A percentile compares a stretch with the other conserved stretches of the same genome.
Evolutionary conservation across 176 grass and related monocot genomes (phyloP).

Genomic region (Bonia amplexicaulis): DNA sequence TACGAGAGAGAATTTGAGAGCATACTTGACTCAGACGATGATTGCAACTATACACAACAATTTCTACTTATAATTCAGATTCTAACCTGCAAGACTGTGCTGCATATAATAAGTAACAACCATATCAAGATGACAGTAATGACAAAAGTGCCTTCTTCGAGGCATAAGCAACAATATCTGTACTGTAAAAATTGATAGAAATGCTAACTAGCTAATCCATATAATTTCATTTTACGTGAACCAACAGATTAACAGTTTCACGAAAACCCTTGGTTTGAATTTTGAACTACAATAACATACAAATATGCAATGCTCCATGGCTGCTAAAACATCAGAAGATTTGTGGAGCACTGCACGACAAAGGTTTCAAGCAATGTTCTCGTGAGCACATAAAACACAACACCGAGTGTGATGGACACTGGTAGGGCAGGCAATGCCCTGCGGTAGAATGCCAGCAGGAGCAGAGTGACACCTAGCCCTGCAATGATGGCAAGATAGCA

Average conservation of each 20-base stretch:
- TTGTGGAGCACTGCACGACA: conserved; percentile 65
- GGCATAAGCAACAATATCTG: background rate
- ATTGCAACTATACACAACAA: too few species aligned
- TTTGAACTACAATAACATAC: background rate
- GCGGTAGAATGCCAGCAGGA: conserved; percentile 47
- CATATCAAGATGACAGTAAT: background rate
- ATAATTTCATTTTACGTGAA: background rate
- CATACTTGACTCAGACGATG: too few species aligned
- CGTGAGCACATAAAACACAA: conserved; percentile 80
- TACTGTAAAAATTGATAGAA: background rate
- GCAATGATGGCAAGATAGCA: conserved; percentile 74
- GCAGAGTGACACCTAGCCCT: conserved; percentile 55
- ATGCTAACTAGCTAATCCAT: background rate
- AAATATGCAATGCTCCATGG: conserved; percentile 28
- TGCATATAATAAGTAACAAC: too few species aligned
- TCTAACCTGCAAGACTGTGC: too few species aligned
- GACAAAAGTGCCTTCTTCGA: background rate
- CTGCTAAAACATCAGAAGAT: conserved; percentile 87
- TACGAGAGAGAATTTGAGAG: too few species aligned
- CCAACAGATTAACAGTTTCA: conserved; percentile 5
- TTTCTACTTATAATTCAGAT: too few species aligned
- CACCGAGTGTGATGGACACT: conserved; percentile 59
- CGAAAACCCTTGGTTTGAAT: background rate
- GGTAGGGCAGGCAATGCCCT: conserved; percentile 58
- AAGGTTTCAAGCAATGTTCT: conserved; percentile 59